A percentile compares a stretch with the other conserved stretches of the same genome.
Conservation (phyloP, 148 eudicot genomes). For the Vaccinium corymbosum region DNA sequence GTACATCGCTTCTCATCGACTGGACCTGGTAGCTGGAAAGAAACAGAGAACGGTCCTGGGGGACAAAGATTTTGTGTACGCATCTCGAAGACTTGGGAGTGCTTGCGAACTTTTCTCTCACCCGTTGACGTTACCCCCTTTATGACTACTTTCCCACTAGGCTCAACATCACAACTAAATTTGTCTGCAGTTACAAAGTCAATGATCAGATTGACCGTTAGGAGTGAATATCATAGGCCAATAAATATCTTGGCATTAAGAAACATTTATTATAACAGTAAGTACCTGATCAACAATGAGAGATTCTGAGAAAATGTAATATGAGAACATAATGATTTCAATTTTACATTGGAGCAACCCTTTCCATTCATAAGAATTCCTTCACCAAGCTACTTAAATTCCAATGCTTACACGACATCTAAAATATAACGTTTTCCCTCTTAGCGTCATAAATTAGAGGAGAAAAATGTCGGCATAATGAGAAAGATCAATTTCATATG, state of each 20-base stretch:
- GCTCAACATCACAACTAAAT: constrained; percentile 44
- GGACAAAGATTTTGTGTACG: constrained; percentile 59
- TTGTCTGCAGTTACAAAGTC: constrained; percentile 35
- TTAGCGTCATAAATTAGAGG: not conserved
- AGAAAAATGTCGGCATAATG: not conserved
- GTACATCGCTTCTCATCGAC: constrained; percentile 38
- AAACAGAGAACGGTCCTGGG: constrained; percentile 56
- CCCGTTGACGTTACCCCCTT: constrained; percentile 60
- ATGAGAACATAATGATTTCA: not conserved
- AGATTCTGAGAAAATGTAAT: not conserved
- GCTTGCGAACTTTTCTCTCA: constrained; percentile 41
- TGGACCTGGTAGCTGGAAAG: constrained; percentile 64
- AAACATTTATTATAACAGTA: not conserved
- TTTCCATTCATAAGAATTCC: not conserved
- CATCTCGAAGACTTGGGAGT: constrained; percentile 57
- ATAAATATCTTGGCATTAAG: not conserved
- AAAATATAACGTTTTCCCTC: not conserved
- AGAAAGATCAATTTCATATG: not conserved
- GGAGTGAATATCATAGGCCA: not conserved
- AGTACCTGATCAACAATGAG: not conserved
- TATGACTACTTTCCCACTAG: constrained; percentile 43
- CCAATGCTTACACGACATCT: not conserved
- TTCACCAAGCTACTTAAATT: not conserved
- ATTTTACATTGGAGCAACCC: not conserved
- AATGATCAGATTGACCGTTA: constrained; percentile 6